Evolutionary conservation across 192 early-diverging fungal species (phyloP), one percentile per base, ranked within the genome.

Genomic region (Irineochytrium annulatum): DNA sequence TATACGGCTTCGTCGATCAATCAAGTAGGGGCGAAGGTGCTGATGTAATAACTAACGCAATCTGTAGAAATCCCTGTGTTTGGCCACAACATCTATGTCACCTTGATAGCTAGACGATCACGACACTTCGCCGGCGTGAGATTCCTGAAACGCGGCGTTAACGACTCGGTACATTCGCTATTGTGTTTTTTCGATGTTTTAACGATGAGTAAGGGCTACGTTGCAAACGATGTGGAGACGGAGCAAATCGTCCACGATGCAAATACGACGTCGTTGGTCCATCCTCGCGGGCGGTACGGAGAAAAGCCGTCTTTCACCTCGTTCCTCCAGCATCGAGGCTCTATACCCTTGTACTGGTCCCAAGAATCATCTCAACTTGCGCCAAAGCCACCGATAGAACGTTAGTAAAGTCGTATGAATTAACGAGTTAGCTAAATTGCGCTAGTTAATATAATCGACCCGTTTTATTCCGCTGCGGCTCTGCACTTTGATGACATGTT

Each of bases 1-100:
- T 97, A 58, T 87, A 97, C 67, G 96, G 96, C 3, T 99, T 95
- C 67, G 92, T 97, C n/a, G 93, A 96, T 63, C 96, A 99, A 77
- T 88, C 92, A 4, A 89, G 88, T 89, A 71, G 59, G 81, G 68
- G 29, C 41, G 0, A n/a, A 0, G 29, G 13, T 26, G 14, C 20
- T 39, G 52, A 35, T 34, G 60, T 48, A 19, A 30, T 66, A 39
- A 14, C 20, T 17, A 26, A 13, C 4, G 3, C n/a, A 43, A 13
- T 34, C 19, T 2, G 33, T 63, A 89, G 87, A 89, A 69, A 85
- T 99, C 30, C 87, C 90, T 17, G 87, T 97, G 17, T 89, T 88
- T 55, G 96, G 94, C 1, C 87, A 93, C 59, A 92, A 89, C 60
- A 86, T 97, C 24, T 91, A 82, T 57, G 79, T 99, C 3, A 95